Conservation (phyloP, 202 grass and related monocot genomes). For the Eragrostis tef region DNA sequence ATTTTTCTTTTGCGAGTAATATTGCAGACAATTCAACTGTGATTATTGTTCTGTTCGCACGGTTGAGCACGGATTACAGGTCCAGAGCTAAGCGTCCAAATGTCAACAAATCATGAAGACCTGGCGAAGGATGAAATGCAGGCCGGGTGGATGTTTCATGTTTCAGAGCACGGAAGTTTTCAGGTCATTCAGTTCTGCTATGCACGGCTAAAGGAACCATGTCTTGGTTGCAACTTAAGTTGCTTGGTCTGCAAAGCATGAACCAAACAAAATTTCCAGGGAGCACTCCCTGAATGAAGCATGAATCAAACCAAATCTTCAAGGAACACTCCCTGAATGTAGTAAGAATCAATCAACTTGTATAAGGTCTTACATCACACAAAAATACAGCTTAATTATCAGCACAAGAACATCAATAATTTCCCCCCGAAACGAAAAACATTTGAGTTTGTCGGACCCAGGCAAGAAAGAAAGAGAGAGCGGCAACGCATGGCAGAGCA, state of each 20-base stretch:
- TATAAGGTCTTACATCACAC: neutral
- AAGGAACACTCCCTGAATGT: neutral
- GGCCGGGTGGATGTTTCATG: neutral
- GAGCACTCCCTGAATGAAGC: too few species aligned
- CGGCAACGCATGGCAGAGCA: neutral
- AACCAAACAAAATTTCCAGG: too few species aligned
- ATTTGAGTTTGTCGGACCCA: neutral
- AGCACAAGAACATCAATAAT: neutral
- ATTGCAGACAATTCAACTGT: neutral
- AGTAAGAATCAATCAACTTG: conserved; percentile 9
- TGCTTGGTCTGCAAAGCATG: neutral
- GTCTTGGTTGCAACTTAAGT: neutral
- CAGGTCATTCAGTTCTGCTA: neutral
- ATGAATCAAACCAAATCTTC: neutral
- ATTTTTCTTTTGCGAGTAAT: too few species aligned
- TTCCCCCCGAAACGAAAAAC: neutral
- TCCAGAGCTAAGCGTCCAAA: neutral
- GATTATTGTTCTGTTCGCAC: neutral
- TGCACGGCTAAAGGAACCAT: neutral
- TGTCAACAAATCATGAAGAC: neutral
- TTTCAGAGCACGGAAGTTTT: too few species aligned
- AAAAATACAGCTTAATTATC: neutral
- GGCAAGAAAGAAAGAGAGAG: neutral
- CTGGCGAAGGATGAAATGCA: too few species aligned
- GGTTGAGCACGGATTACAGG: neutral